phyloP scores from a whole-genome alignment of 371 early-diverging fungal species.

The Nematocida displodere region DNA sequence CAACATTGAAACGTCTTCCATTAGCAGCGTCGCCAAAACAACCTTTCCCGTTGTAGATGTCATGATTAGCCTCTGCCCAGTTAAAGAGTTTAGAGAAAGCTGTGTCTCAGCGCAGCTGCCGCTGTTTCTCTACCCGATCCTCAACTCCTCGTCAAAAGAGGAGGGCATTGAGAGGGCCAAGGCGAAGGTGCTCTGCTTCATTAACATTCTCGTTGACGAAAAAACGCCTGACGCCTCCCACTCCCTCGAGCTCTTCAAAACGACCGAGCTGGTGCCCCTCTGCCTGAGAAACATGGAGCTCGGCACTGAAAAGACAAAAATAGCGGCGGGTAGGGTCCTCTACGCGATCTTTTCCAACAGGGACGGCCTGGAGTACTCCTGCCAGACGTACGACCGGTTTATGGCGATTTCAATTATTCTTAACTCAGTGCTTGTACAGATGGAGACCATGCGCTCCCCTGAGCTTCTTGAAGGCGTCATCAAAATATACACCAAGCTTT shows the following conservation, averaged over 20 bases:
- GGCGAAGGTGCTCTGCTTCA: background rate
- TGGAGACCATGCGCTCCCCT: constrained; percentile 75
- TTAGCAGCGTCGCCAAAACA: background rate
- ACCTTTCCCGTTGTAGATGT: constrained; percentile 28
- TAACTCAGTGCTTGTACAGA: constrained; percentile 80
- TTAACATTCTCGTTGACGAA: constrained; percentile 28
- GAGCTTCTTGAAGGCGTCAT: constrained; percentile 84
- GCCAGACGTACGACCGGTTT: constrained; percentile 88
- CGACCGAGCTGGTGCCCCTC: constrained; percentile 92
- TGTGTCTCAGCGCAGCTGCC: constrained; percentile 87
- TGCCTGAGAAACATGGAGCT: constrained; percentile 93
- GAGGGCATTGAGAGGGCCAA: constrained; percentile 31
- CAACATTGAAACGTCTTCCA: constrained; percentile 15
- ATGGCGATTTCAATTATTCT: constrained; percentile 86
- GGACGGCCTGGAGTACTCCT: constrained; percentile 86
- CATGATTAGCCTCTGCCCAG: constrained; percentile 5
- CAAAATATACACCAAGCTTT: constrained; percentile 81
- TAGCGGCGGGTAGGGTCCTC: constrained; percentile 90
- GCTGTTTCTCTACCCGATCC: constrained; percentile 85
- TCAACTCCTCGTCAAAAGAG: constrained; percentile 72
- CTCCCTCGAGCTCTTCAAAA: constrained; percentile 70
- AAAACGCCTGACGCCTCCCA: constrained; percentile 5
- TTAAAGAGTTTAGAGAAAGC: constrained; percentile 68
- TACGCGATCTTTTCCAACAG: constrained; percentile 86
- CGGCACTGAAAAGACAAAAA: constrained; percentile 85